A percentile compares a stretch with the other conserved stretches of the same genome.
phyloP scores from a whole-genome alignment of 805 yeast species.

The Spathaspora passalidarum region DNA sequence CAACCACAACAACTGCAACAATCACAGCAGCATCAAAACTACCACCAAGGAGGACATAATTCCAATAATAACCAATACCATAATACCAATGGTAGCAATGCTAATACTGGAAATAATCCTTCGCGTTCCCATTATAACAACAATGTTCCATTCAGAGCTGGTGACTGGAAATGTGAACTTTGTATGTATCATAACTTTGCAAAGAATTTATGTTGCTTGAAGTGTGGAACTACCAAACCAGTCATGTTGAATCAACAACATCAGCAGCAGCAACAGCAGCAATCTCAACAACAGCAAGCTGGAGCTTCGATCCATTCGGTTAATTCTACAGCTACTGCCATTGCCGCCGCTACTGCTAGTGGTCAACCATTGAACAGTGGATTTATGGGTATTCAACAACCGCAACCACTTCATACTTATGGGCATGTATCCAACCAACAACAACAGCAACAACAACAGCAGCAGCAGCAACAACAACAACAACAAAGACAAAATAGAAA shows the following conservation, averaged over 20 bases:
- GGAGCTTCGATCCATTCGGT: constrained; percentile 26
- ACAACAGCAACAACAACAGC: constrained; percentile 13
- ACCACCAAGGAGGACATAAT: constrained; percentile 8
- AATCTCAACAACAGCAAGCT: constrained; percentile 2
- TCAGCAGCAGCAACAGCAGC: constrained; percentile 1
- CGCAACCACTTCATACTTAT: constrained; percentile 16
- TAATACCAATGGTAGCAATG: constrained; percentile 10
- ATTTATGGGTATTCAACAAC: constrained; percentile 32
- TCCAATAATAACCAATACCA: constrained; percentile 12
- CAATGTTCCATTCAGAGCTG: constrained; percentile 91
- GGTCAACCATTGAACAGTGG: constrained; percentile 40
- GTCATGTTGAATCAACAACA: constrained; percentile 13
- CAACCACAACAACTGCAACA: constrained; percentile 13
- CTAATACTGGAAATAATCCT: constrained; percentile 9
- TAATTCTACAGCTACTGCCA: constrained; percentile 44
- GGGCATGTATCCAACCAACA: constrained; percentile 11
- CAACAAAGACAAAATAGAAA: constrained; percentile 11
- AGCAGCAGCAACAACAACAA: constrained; percentile 11
- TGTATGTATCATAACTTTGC: constrained; percentile 93
- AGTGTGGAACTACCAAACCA: constrained; percentile 77
- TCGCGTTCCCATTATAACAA: constrained; percentile 19
- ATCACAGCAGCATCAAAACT: constrained; percentile 6
- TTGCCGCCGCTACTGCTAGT: constrained; percentile 47
- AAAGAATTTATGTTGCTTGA: constrained; percentile 78
- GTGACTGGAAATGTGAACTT: constrained; percentile 92